Percentiles rank a stretch among this genome's conserved stretches.
These are phyloP conservation scores for Hymenoscyphus repandus DNA, from an alignment of 2,329 filamentous ascomycete genomes.

Conservation along the genomic window DNA sequence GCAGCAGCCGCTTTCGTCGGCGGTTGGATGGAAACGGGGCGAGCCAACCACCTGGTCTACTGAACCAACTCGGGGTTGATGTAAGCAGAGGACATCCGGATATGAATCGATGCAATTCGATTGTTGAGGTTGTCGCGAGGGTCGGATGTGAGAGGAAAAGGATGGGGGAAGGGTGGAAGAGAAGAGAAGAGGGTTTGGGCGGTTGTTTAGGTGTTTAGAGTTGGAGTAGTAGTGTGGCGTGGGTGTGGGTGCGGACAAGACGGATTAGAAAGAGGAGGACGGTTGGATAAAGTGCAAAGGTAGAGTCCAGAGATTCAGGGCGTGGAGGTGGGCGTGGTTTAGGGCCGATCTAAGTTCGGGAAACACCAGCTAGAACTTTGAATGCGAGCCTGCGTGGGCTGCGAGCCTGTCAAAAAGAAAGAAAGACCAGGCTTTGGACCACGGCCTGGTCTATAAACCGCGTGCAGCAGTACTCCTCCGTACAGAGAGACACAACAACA, in stretches of 20 bases:
- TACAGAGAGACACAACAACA: neutral
- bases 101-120: neutral
- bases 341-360: neutral
- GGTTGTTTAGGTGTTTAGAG: too few species aligned
- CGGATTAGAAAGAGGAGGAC: neutral
- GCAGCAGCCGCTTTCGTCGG: neutral
- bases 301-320: neutral
- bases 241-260: neutral
- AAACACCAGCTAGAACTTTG: too few species aligned
- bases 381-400: too few species aligned
- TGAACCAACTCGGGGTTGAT: neutral
- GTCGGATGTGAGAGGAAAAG: neutral
- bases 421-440: too few species aligned
- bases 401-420: too few species aligned
- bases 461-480: too few species aligned
- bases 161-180: too few species aligned
- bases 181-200: too few species aligned
- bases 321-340: too few species aligned
- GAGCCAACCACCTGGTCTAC: neutral
- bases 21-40: too few species aligned
- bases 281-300: neutral
- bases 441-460: too few species aligned
- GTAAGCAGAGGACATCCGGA: conserved; percentile 5
- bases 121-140: neutral
- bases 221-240: neutral